Evolutionary conservation across 495 filamentous ascomycete genomes (phyloP).

Genomic region (Penicillium diatomitis): DNA sequence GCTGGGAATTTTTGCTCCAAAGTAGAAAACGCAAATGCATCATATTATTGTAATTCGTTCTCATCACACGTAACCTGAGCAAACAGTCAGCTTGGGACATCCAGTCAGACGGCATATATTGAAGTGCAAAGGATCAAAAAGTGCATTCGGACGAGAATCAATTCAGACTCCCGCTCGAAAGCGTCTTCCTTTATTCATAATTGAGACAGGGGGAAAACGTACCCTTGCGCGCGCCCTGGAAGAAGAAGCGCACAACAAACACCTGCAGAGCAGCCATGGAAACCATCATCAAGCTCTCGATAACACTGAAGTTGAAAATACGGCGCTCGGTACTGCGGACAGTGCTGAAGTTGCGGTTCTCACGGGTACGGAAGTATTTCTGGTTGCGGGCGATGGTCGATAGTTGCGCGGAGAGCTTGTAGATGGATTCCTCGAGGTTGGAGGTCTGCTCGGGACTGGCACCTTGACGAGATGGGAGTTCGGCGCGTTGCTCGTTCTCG

Average conservation of each 20-base stretch:
- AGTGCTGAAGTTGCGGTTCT: constrained; percentile 98
- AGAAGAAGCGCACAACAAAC: constrained; percentile 97
- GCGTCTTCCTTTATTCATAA: not conserved
- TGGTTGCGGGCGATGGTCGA: constrained; percentile 97
- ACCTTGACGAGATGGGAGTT: constrained; percentile 84
- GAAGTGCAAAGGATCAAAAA: too few species aligned
- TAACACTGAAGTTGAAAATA: constrained; percentile 95
- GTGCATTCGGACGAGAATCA: too few species aligned
- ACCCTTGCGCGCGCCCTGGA: constrained; percentile 81
- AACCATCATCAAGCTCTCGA: constrained; percentile 86
- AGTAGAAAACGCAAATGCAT: constrained; percentile 21
- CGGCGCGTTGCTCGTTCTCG: constrained; percentile 79
- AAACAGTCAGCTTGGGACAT: not conserved
- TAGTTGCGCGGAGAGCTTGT: constrained; percentile 86
- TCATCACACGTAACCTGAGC: constrained; percentile 35
- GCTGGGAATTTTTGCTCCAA: constrained; percentile 9
- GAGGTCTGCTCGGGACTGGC: constrained; percentile 85
- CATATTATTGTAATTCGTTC: constrained; percentile 26
- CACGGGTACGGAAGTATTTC: constrained; percentile 97
- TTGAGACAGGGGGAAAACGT: constrained; percentile 12
- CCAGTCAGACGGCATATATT: not conserved
- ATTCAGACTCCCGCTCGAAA: not conserved
- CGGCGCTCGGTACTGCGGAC: constrained; percentile 90
- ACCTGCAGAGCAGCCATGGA: constrained; percentile 96
- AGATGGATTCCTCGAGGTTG: constrained; percentile 87